Conservation (phyloP, 306 rosid species). For the Cucurbita pepo region DNA sequence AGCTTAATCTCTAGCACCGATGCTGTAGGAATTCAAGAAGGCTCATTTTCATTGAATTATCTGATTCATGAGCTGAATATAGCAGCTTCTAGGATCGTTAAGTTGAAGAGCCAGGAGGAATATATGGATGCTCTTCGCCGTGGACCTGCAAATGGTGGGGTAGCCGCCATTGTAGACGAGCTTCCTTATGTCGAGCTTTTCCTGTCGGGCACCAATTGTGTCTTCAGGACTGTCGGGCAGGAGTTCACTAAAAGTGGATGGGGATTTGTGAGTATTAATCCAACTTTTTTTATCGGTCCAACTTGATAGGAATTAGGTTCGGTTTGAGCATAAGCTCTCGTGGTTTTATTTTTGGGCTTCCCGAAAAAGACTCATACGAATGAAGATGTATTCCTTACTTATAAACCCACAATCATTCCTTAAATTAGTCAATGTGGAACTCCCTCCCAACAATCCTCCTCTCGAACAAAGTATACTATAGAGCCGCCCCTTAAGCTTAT, state of each 20-base stretch:
- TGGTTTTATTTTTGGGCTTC: no score
- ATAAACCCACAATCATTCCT: no score
- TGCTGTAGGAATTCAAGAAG: slow-evolving; percentile 69
- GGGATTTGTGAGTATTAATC: slow-evolving; percentile 67
- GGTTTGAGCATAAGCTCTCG: no score
- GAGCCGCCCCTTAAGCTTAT: no score
- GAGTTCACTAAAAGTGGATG: slow-evolving; percentile 84
- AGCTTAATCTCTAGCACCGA: slow-evolving; percentile 45
- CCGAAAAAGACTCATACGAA: no score
- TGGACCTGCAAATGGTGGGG: slow-evolving; percentile 60
- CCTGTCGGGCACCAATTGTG: slow-evolving; percentile 33
- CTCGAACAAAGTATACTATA: no score
- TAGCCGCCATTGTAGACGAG: slow-evolving; percentile 74
- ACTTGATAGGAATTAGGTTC: no score
- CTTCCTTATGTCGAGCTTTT: slow-evolving; percentile 66
- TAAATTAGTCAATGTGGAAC: no score
- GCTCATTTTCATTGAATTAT: slow-evolving; percentile 52
- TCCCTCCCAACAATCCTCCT: no score
- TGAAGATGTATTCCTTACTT: no score
- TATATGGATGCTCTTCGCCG: slow-evolving; percentile 35
- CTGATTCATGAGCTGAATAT: slow-evolving; percentile 47
- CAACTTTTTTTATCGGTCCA: background rate
- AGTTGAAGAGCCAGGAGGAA: slow-evolving; percentile 30
- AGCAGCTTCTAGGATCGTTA: slow-evolving; percentile 48
- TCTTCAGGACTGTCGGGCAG: slow-evolving; percentile 57